Conservation (phyloP, 441 rosid species). For the Hura crepitans region DNA sequence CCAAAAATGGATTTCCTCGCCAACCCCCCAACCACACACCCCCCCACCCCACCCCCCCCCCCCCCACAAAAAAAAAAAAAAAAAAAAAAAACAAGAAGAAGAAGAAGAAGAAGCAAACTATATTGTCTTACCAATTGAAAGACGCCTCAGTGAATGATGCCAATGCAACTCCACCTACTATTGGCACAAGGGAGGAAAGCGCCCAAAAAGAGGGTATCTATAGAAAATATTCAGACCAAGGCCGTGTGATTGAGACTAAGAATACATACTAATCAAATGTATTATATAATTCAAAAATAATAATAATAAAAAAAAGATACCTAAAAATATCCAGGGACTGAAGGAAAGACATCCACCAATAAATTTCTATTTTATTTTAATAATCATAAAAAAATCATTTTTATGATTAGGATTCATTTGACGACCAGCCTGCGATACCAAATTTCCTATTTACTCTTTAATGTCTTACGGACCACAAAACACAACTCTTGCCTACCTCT, state of each 20-base stretch:
- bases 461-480: too few relatives aligned
- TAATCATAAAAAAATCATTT: background rate
- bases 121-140: conserved; percentile 68
- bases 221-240: background rate
- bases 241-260: background rate
- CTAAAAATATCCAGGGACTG: background rate
- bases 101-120: background rate
- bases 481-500: too few relatives aligned
- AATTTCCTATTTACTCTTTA: background rate
- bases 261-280: too few relatives aligned
- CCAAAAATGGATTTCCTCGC: too few relatives aligned
- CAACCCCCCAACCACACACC: too few relatives aligned
- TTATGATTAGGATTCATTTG: background rate
- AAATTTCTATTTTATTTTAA: background rate
- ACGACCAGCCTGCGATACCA: background rate
- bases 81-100: too few relatives aligned
- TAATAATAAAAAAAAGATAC: background rate
- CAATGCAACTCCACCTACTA: conserved; percentile 90
- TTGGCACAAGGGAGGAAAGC: conserved; percentile 69
- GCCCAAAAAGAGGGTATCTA: conserved; percentile 80
- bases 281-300: background rate
- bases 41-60: too few relatives aligned
- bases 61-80: too few relatives aligned
- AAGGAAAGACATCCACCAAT: background rate
- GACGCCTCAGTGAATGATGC: conserved; percentile 87